Evolutionary conservation across 2,329 filamentous ascomycete genomes (phyloP), one percentile per base, ranked within the genome.

Genomic region (Whalleya microplaca): DNA sequence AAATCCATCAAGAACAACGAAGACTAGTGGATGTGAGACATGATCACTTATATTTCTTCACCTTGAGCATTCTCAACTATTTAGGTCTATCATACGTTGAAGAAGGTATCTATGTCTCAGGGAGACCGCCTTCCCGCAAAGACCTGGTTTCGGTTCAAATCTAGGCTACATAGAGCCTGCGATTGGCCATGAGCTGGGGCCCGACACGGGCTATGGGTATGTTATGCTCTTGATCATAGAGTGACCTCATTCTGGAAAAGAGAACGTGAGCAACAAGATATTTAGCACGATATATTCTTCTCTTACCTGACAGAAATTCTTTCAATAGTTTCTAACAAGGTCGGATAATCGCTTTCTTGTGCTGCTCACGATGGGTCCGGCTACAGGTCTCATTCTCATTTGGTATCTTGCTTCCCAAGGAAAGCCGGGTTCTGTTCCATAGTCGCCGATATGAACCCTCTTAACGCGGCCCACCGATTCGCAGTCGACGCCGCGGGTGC

Each of bases 351-450:
- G 7, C 40, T 3, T 23, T 48, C 12, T 29, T 4, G 29, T 32
- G 21, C 10, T 20, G n/a, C 10, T 19, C 50, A 40, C 40, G 48
- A 37, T 19, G 21, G 18, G 4, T 32, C 48, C 14, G 19, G 19
- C 44, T 40, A n/a, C 41, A 8, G 18, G 5, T 12, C 49, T 56
- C 56, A 50, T 21, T 32, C 56, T 68, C 58, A 64, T 48, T 65
- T 64, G 16, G 46, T 61, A 32, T 63, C 59, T 44, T 60, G n/a
- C 40, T 71, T 70, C 37, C 20, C 61, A 41, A 79, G 72, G 70
- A 96, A 96, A 2, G 89, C 90, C 14, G 89, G 85, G 66, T 94
- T 94, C 73, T 91, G 89, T 76, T 96, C 91, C 87, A 96, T 91
- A 1, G 91, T 97, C 42, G 87, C 83, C 1, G 90, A 88, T 49